These are phyloP conservation scores for Penicillium sp. DNA, from an alignment of 2,329 filamentous ascomycete species.

Conservation along the genomic window DNA sequence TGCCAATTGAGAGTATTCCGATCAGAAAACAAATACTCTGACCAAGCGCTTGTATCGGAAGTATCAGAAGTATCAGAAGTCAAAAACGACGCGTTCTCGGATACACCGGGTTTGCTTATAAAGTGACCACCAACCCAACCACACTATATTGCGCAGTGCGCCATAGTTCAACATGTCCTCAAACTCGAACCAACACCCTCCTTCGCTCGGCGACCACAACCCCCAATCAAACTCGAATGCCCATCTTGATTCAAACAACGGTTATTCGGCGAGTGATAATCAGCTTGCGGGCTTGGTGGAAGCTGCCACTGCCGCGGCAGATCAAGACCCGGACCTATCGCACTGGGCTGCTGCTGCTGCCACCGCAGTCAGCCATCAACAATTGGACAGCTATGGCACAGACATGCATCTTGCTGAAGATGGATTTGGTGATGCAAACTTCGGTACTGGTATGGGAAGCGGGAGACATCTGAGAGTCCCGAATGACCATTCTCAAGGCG, in stretches of 20 bases:
- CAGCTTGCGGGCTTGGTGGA: slow-evolving; percentile 49
- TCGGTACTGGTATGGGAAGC: slow-evolving; percentile 28
- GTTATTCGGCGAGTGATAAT: slow-evolving; percentile 41
- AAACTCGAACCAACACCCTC: slow-evolving; percentile 30
- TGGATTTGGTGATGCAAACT: slow-evolving; percentile 37
- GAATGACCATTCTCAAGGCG: slow-evolving; percentile 29
- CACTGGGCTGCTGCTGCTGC: slow-evolving; percentile 47
- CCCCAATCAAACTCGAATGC: slow-evolving; percentile 25
- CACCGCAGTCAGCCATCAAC: slow-evolving; percentile 44
- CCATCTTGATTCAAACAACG: slow-evolving; percentile 33
- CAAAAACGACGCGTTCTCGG: not conserved
- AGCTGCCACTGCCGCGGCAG: slow-evolving; percentile 47
- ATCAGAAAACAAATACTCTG: not conserved
- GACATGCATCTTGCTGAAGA: slow-evolving; percentile 44
- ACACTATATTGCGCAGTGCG: not conserved
- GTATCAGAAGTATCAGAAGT: not conserved
- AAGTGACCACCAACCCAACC: not conserved
- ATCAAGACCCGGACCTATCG: slow-evolving; percentile 38
- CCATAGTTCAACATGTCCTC: slow-evolving; percentile 28
- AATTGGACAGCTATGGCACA: slow-evolving; percentile 40
- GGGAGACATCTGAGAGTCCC: slow-evolving; percentile 29
- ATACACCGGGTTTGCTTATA: too few species aligned
- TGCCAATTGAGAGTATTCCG: not conserved
- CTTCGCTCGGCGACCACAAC: slow-evolving; percentile 30
- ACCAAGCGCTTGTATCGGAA: too few species aligned